A percentile compares a stretch with the other conserved stretches of the same genome.
Conservation (phyloP, 192 early-diverging fungal species). For the Phycomyces blakesleeanus region DNA sequence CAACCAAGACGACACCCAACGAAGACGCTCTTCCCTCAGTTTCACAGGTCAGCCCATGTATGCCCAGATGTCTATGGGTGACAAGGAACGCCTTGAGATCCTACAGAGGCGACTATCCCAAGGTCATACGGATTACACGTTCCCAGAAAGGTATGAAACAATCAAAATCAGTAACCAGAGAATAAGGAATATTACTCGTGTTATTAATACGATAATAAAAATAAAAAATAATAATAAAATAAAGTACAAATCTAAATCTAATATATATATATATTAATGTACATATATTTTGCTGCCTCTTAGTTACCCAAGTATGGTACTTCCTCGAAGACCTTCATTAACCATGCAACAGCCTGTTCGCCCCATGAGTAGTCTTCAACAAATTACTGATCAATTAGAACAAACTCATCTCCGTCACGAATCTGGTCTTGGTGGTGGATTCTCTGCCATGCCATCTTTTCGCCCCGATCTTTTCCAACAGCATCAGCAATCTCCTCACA, state of each 20-base stretch:
- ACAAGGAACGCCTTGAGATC: constrained; percentile 47
- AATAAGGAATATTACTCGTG: too few relatives aligned
- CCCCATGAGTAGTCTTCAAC: constrained; percentile 52
- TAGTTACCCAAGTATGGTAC: neutral
- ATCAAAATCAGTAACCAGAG: too few relatives aligned
- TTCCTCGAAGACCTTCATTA: neutral
- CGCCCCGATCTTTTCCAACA: constrained; percentile 4
- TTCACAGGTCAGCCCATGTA: constrained; percentile 9
- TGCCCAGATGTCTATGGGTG: constrained; percentile 28
- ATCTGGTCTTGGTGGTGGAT: constrained; percentile 27
- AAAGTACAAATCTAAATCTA: too few relatives aligned
- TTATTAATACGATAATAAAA: too few relatives aligned
- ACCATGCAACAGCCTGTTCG: constrained; percentile 20
- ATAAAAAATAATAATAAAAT: too few relatives aligned
- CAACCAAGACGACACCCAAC: constrained; percentile 37
- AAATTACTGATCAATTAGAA: constrained; percentile 48
- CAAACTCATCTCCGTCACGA: constrained; percentile 10
- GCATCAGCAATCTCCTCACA: constrained; percentile 2
- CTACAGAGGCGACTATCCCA: constrained; percentile 60
- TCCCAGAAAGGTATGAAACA: constrained; percentile 12
- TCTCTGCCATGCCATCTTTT: neutral
- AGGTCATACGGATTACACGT: constrained; percentile 33
- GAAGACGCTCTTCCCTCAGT: constrained; percentile 19
- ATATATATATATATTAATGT: too few relatives aligned
- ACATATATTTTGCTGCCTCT: neutral